Evolutionary conservation across 495 filamentous ascomycete species (phyloP).

Genomic region (Massariosphaeria phaeospora): DNA sequence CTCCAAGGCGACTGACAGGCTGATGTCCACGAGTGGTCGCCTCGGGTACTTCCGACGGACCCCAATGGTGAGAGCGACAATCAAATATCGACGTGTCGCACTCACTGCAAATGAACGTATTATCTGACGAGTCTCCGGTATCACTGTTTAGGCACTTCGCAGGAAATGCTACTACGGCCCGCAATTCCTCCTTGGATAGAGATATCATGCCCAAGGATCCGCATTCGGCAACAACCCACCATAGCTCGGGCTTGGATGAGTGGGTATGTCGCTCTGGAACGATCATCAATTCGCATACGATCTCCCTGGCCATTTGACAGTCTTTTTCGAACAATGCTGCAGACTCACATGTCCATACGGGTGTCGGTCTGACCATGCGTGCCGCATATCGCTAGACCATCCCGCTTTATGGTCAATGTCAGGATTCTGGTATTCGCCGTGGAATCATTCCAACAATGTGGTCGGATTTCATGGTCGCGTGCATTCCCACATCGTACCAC

Average conservation of each 20-base stretch:
- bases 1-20: neutral
- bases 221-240: neutral
- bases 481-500: too few relatives aligned
- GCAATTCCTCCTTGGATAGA: neutral
- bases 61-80: neutral
- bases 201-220: neutral
- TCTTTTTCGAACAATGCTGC: neutral
- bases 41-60: neutral
- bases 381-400: neutral
- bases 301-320: neutral
- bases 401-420: neutral
- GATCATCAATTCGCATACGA: constrained; percentile 1
- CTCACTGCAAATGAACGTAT: neutral
- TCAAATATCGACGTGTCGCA: neutral
- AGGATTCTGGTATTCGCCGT: neutral
- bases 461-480: too few relatives aligned
- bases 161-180: neutral
- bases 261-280: neutral
- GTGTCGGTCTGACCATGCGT: neutral
- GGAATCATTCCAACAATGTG: too few relatives aligned
- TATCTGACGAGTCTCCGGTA: neutral
- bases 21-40: neutral
- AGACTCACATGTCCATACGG: neutral
- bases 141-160: neutral
- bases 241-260: neutral